A percentile compares a stretch with the other conserved stretches of the same genome.
These are phyloP conservation scores for Colletotrichum liriopes DNA, from an alignment of 2,329 filamentous ascomycete species.

Conservation along the genomic window DNA sequence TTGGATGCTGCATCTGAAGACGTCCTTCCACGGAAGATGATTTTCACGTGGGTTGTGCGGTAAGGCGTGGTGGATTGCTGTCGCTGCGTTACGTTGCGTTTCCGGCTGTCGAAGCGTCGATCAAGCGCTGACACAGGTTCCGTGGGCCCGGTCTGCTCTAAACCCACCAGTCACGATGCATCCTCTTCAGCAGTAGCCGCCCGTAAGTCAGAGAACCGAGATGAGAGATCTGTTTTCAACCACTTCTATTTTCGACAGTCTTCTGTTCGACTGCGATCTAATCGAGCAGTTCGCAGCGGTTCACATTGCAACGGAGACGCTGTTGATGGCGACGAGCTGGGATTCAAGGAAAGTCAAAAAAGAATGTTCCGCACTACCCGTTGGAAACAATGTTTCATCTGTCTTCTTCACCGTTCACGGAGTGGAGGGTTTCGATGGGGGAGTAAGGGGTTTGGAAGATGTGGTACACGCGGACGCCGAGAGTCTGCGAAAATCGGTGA, in stretches of 20 bases:
- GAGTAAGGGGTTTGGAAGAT: not conserved
- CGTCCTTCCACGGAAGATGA: constrained; percentile 11
- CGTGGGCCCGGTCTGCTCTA: constrained; percentile 15
- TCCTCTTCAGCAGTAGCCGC: constrained; percentile 2
- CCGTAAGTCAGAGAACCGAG: not conserved
- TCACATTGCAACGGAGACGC: constrained; percentile 2
- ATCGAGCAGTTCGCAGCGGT: constrained; percentile 21
- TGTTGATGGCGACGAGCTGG: constrained; percentile 10
- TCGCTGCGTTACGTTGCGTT: not conserved
- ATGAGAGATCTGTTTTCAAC: not conserved
- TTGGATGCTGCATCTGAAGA: constrained; percentile 35
- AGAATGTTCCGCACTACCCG: constrained; percentile 11
- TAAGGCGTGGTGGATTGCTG: constrained; percentile 5
- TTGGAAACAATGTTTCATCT: constrained; percentile 27
- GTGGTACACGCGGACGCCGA: not conserved
- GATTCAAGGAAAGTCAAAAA: constrained; percentile 30
- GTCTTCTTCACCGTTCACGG: not conserved
- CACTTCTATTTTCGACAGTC: constrained; percentile 5
- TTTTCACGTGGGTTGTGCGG: constrained; percentile 31
- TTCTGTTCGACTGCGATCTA: not conserved
- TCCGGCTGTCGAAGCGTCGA: constrained; percentile 10
- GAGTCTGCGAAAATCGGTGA: constrained; percentile 2
- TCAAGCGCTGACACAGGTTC: constrained; percentile 17
- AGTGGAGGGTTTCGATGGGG: not conserved
- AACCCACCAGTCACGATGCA: constrained; percentile 9